These are phyloP conservation scores for Protostelium mycophagum DNA, from an alignment of 78 protist genomes.

Conservation along the genomic window DNA sequence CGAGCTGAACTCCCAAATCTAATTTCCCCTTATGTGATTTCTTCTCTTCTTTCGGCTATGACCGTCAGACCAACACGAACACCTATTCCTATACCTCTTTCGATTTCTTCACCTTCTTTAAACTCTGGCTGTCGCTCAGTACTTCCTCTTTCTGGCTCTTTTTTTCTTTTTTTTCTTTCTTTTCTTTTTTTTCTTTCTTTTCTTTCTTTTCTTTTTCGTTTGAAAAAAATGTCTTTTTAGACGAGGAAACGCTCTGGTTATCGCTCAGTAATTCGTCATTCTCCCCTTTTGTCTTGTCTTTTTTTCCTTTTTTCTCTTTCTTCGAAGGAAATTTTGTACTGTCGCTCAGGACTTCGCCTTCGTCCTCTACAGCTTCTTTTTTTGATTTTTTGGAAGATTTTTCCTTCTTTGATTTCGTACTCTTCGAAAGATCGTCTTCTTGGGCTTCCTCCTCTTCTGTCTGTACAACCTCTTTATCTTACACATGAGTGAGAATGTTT, in stretches of 20 bases:
- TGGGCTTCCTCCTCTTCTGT: neutral
- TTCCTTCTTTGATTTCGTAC: neutral
- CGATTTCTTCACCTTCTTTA: too few species aligned
- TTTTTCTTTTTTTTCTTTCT: neutral
- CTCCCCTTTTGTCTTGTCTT: neutral
- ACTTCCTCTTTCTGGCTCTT: neutral
- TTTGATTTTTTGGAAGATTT: too few species aligned
- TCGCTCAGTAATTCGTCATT: neutral
- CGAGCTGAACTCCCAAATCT: neutral
- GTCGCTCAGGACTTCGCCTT: neutral
- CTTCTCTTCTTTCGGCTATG: too few species aligned
- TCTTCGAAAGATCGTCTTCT: neutral
- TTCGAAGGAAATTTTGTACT: too few species aligned
- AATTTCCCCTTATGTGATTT: too few species aligned
- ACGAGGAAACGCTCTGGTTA: too few species aligned
- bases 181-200: neutral
- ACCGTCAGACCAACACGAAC: too few species aligned
- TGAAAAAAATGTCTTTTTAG: neutral
- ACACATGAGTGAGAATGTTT: too few species aligned
- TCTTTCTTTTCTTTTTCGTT: neutral
- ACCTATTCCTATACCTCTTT: too few species aligned
- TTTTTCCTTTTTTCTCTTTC: neutral
- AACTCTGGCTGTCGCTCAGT: too few species aligned
- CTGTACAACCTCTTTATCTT: neutral
- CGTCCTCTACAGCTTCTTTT: neutral